Evolutionary conservation across 345 rosid genomes (phyloP).

Genomic region (Melastoma malabathricum): DNA sequence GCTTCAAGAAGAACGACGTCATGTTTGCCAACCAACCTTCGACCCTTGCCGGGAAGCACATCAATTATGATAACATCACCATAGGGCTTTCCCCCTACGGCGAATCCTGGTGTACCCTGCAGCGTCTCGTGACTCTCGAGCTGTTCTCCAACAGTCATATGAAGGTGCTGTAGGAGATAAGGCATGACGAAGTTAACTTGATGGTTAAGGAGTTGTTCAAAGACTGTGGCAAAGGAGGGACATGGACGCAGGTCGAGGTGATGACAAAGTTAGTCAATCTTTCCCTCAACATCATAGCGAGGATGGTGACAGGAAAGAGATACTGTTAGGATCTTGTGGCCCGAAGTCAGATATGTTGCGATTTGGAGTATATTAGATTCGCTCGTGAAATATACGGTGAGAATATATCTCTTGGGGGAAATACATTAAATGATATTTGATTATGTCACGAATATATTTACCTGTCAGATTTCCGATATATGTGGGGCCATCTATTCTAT

Average conservation of each 20-base stretch:
- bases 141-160: constrained; percentile 1
- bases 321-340: too few species aligned
- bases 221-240: neutral
- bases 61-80: constrained; percentile 2
- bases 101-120: constrained; percentile 3
- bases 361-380: too few species aligned
- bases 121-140: constrained; percentile 2
- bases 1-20: constrained; percentile 5
- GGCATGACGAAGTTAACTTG: constrained; percentile 2
- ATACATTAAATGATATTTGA: too few species aligned
- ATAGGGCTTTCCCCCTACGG: constrained; percentile 1
- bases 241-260: neutral
- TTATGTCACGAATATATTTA: too few species aligned
- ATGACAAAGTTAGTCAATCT: neutral
- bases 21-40: neutral
- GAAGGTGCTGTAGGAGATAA: neutral
- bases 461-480: too few species aligned
- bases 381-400: too few species aligned
- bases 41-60: neutral
- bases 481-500: too few species aligned
- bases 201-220: constrained; percentile 2
- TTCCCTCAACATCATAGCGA: constrained; percentile 4
- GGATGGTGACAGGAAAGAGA: constrained; percentile 6
- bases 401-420: too few species aligned
- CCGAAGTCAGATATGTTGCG: too few species aligned